These are phyloP conservation scores for Colletotrichum agaves DNA, from an alignment of 2,329 filamentous ascomycete species.

Conservation along the genomic window DNA sequence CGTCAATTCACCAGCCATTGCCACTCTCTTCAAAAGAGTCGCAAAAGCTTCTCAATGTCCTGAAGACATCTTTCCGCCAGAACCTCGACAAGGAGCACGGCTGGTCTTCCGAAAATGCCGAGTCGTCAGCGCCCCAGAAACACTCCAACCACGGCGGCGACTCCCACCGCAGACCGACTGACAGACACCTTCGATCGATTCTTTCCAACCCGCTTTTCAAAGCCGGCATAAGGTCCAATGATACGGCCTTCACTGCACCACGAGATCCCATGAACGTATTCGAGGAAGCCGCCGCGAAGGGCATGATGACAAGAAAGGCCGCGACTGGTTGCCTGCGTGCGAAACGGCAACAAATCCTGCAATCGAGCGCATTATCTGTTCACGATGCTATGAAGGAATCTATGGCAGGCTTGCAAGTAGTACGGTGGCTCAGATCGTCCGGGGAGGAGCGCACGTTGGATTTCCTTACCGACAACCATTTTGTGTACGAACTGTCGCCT, in stretches of 20 bases:
- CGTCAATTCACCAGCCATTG: slow-evolving; percentile 62
- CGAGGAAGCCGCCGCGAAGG: slow-evolving; percentile 63
- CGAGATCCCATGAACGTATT: slow-evolving; percentile 65
- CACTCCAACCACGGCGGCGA: slow-evolving; percentile 16
- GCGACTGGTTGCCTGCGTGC: slow-evolving; percentile 65
- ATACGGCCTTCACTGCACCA: slow-evolving; percentile 26
- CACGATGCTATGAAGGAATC: slow-evolving; percentile 51
- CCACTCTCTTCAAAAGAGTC: slow-evolving; percentile 62
- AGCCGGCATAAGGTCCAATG: slow-evolving; percentile 44
- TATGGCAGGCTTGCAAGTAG: slow-evolving; percentile 58
- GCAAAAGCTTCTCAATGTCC: slow-evolving; percentile 64
- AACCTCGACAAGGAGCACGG: slow-evolving; percentile 70
- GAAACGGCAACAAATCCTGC: slow-evolving; percentile 54
- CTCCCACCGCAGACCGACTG: slow-evolving; percentile 51
- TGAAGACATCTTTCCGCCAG: slow-evolving; percentile 67
- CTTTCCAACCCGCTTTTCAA: slow-evolving; percentile 67
- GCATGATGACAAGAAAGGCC: slow-evolving; percentile 65
- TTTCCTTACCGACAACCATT: slow-evolving; percentile 55
- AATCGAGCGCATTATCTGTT: slow-evolving; percentile 47
- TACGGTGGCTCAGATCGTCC: slow-evolving; percentile 65
- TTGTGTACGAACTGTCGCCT: slow-evolving; percentile 54
- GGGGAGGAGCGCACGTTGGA: slow-evolving; percentile 57
- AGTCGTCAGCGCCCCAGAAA: slow-evolving; percentile 31
- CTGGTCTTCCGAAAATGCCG: slow-evolving; percentile 48
- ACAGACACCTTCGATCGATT: slow-evolving; percentile 65